These are phyloP conservation scores for Wallacemonas rigidus DNA, from an alignment of 208 protist species.

Conservation along the genomic window DNA sequence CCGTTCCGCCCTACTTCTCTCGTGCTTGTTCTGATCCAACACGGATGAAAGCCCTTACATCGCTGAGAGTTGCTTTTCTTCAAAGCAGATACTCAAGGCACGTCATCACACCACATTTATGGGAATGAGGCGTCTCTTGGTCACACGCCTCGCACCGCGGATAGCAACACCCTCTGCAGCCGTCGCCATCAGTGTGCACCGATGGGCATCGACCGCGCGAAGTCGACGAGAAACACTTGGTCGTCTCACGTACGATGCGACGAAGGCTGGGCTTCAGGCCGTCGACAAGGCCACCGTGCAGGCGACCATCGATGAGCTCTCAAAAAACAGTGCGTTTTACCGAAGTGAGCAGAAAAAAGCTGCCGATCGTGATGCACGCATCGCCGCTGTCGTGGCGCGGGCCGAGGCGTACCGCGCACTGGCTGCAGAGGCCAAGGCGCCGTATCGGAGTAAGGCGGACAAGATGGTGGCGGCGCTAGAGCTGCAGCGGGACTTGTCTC, in stretches of 20 bases:
- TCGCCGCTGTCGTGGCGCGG: conserved; percentile 25
- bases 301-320: conserved; percentile 43
- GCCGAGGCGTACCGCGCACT: conserved; percentile 24
- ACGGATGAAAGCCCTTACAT: too few species aligned
- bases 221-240: conserved; percentile 19
- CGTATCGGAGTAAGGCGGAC: conserved; percentile 21
- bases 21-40: too few species aligned
- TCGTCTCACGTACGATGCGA: conserved; percentile 35
- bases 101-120: too few species aligned
- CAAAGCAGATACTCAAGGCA: too few species aligned
- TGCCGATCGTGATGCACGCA: conserved; percentile 22
- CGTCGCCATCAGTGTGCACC: too few species aligned
- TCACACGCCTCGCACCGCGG: too few species aligned
- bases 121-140: too few species aligned
- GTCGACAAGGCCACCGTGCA: conserved; percentile 64
- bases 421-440: conserved; percentile 18
- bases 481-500: conserved; percentile 40
- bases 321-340: conserved; percentile 54
- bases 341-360: conserved; percentile 45
- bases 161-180: background rate
- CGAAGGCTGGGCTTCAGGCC: conserved; percentile 53
- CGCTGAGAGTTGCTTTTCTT: too few species aligned
- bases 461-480: conserved; percentile 36
- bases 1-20: too few species aligned
- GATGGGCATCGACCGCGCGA: background rate